A percentile compares a stretch with the other conserved stretches of the same genome.
Conservation (phyloP, 371 early-diverging fungal genomes). For the Thermomucor indicae-seudaticae region DNA sequence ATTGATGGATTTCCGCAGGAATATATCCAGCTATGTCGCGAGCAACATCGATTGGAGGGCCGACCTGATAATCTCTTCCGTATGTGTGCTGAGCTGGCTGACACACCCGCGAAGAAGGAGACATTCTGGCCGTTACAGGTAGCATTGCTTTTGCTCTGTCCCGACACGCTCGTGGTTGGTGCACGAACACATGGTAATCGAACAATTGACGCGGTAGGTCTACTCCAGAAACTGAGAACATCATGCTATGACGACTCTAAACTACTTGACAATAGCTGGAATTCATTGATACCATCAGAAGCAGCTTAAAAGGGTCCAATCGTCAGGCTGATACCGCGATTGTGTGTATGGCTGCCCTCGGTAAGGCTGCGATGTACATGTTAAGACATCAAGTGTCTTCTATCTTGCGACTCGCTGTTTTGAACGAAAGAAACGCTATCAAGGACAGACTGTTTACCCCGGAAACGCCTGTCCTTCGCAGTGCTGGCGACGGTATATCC, state of each 20-base stretch:
- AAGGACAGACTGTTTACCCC: slow-evolving; percentile 67
- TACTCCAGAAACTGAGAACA: too few species aligned
- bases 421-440: slow-evolving; percentile 72
- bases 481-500: slow-evolving; percentile 52
- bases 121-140: slow-evolving; percentile 80
- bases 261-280: slow-evolving; percentile 36
- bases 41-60: slow-evolving; percentile 60
- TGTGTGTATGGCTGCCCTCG: slow-evolving; percentile 77
- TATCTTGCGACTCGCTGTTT: slow-evolving; percentile 62
- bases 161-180: slow-evolving; percentile 57
- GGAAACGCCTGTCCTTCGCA: slow-evolving; percentile 49
- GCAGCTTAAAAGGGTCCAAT: slow-evolving; percentile 56
- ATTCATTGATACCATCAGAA: slow-evolving; percentile 60
- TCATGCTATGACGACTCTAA: too few species aligned
- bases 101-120: slow-evolving; percentile 55
- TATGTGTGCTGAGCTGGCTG: slow-evolving; percentile 61
- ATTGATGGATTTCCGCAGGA: slow-evolving; percentile 74
- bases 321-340: slow-evolving; percentile 70
- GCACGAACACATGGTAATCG: background rate
- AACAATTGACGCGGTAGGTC: too few species aligned
- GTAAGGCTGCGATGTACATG: slow-evolving; percentile 73
- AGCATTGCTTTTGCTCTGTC: slow-evolving; percentile 69
- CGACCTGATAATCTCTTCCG: slow-evolving; percentile 78
- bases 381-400: slow-evolving; percentile 59
- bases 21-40: slow-evolving; percentile 64